These are phyloP conservation scores for Colletotrichum noveboracense DNA, from an alignment of 2,329 filamentous ascomycete species.

Conservation along the genomic window DNA sequence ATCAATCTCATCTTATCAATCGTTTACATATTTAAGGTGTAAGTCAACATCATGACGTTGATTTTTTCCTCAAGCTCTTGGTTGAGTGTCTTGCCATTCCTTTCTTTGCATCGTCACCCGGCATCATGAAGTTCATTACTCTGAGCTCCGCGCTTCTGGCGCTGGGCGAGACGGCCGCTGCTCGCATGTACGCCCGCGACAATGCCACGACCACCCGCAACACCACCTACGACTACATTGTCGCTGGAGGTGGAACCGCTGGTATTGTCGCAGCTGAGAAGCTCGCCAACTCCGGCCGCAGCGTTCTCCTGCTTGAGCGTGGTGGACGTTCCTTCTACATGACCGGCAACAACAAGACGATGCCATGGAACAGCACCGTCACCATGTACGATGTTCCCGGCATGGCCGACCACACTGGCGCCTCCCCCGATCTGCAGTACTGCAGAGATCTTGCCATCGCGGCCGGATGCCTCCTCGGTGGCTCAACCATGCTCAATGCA, in stretches of 20 bases:
- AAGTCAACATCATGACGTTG: neutral
- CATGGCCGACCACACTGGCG: slow-evolving; percentile 15
- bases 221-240: slow-evolving; percentile 23
- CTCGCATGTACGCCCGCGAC: neutral
- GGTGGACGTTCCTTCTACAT: slow-evolving; percentile 15
- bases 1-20: slow-evolving; percentile 8
- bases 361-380: slow-evolving; percentile 30
- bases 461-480: slow-evolving; percentile 37
- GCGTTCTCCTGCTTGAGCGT: slow-evolving; percentile 19
- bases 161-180: neutral
- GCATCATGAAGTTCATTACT: slow-evolving; percentile 13
- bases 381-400: slow-evolving; percentile 27
- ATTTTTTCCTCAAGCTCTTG: neutral
- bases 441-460: slow-evolving; percentile 31
- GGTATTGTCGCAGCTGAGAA: slow-evolving; percentile 19
- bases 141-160: slow-evolving; percentile 9
- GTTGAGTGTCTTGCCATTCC: neutral
- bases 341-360: slow-evolving; percentile 23
- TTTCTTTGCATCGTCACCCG: neutral
- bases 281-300: slow-evolving; percentile 20
- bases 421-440: slow-evolving; percentile 14
- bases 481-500: slow-evolving; percentile 31
- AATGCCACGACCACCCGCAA: slow-evolving; percentile 17
- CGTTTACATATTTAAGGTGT: neutral
- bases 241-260: slow-evolving; percentile 22